phyloP scores from a whole-genome alignment of 2,329 filamentous ascomycete genomes.

The Akanthomyces muscarius region DNA sequence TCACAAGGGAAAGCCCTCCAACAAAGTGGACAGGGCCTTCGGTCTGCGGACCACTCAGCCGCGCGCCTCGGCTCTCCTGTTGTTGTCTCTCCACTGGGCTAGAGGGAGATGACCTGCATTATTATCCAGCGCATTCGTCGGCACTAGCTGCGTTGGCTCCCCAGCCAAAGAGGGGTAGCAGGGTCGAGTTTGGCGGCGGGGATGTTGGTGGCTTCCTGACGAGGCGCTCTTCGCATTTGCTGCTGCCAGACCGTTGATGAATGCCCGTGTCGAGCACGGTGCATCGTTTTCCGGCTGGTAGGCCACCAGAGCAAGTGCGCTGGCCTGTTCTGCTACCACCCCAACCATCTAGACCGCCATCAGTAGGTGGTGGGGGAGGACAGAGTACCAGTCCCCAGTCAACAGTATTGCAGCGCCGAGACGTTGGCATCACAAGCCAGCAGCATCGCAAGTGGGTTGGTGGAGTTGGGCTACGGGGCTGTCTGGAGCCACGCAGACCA shows the following conservation, averaged over 20 bases:
- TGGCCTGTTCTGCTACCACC: neutral
- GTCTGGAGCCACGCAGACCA: constrained; percentile 4
- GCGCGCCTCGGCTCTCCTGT: constrained; percentile 12
- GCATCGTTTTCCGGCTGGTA: neutral
- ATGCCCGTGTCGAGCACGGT: neutral
- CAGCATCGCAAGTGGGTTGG: constrained; percentile 8
- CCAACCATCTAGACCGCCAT: neutral
- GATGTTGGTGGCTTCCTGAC: neutral
- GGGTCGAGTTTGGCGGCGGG: neutral
- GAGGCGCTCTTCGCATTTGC: neutral
- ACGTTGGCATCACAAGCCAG: constrained; percentile 12
- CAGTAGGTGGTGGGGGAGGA: neutral
- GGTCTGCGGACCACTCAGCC: constrained; percentile 12
- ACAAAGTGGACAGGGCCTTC: neutral
- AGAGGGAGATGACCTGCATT: neutral
- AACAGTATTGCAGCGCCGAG: neutral
- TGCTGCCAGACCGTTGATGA: neutral
- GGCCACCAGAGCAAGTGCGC: neutral
- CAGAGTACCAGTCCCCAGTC: neutral
- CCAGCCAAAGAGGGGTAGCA: neutral
- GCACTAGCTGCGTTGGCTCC: neutral
- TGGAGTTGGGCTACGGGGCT: constrained; percentile 4
- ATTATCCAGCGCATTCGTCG: neutral
- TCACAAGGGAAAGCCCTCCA: neutral
- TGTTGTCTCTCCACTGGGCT: neutral